Base-by-base conservation (phyloP, 2,329 filamentous ascomycete species). In the Xenoacremonium recifei region DNA sequence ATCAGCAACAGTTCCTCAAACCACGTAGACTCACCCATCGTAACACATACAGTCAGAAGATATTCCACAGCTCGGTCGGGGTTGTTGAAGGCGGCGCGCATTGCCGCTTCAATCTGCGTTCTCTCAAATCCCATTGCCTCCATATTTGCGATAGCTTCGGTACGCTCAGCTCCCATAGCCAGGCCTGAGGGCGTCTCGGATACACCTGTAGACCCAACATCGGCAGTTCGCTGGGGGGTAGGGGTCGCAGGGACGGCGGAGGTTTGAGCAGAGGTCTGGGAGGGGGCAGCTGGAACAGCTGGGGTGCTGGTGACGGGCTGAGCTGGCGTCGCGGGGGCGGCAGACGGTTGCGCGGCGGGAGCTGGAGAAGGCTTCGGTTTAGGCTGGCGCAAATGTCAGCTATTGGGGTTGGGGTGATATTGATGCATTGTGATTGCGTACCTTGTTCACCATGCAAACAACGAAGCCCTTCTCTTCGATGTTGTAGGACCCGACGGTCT, bases 401-500 rank as follows among this genome's bases (percentile, higher is more conserved):
- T 27, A n/a, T n/a, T n/a, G n/a, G n/a, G n/a, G n/a, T n/a, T n/a
- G n/a, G n/a, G n/a, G n/a, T n/a, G n/a, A n/a, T n/a, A n/a, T 15
- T 20, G 23, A 43, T 18, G 15, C 15, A n/a, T 30, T 7, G 13
- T n/a, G 21, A 23, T 43, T 40, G 49, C 68, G 50, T 73, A 95
- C 91, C 87, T 97, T 97, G 65, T 89, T 89, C 59, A 95, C 85
- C 84, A 99, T 96, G 74, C 93, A 99, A 47, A 99, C 93, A 60
- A 99, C 90, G 67, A 97, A 99, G 27, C 93, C 93, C 78, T 97
- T 99, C 79, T 97, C 93, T 71, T 99, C 92, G 51, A 99, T 97
- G 71, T 89, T 96, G 76, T 97, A 97, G 30, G 88, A 91, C 68
- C 90, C 89, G 57, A 99, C 87, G 3, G 91, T 96, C 64, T 96